A percentile compares a stretch with the other conserved stretches of the same genome.
Evolutionary conservation across 129 eudicot species (phyloP).

Genomic region (Pittosporum tobira): DNA sequence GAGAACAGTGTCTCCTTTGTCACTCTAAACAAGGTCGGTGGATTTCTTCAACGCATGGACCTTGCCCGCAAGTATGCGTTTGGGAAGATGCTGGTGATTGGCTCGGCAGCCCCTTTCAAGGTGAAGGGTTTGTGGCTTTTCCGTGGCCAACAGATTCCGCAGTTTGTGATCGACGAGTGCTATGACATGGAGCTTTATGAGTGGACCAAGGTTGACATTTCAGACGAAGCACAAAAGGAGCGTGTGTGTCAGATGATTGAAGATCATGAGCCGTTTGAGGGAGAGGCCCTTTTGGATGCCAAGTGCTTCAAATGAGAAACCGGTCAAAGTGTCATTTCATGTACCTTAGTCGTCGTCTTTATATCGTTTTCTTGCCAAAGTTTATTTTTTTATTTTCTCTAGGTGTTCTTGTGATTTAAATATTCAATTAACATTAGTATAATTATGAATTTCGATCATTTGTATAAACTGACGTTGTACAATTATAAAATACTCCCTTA

Average conservation of each 20-base stretch:
- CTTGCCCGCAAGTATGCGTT: slow-evolving; percentile 90
- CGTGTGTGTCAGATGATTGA: slow-evolving; percentile 41
- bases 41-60: slow-evolving; percentile 91
- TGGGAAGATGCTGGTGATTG: slow-evolving; percentile 75
- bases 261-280: slow-evolving; percentile 65
- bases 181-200: slow-evolving; percentile 61
- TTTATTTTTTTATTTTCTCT: neutral
- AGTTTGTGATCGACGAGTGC: slow-evolving; percentile 52
- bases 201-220: slow-evolving; percentile 52
- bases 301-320: slow-evolving; percentile 59
- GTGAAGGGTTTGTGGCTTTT: slow-evolving; percentile 67
- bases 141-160: slow-evolving; percentile 52
- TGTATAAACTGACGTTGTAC: no score
- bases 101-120: slow-evolving; percentile 47
- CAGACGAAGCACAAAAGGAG: slow-evolving; percentile 54
- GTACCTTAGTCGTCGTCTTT: no score
- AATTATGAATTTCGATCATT: no score
- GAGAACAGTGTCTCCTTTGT: slow-evolving; percentile 90
- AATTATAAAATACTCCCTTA: no score
- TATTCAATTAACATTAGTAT: no score
- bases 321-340: neutral
- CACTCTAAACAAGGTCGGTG: slow-evolving; percentile 89
- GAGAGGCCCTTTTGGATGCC: slow-evolving; percentile 68
- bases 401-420: no score
- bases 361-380: slow-evolving; percentile 1